Evolutionary conservation across 2,329 filamentous ascomycete species (phyloP).

Genomic region (Calonectria ilicicola): DNA sequence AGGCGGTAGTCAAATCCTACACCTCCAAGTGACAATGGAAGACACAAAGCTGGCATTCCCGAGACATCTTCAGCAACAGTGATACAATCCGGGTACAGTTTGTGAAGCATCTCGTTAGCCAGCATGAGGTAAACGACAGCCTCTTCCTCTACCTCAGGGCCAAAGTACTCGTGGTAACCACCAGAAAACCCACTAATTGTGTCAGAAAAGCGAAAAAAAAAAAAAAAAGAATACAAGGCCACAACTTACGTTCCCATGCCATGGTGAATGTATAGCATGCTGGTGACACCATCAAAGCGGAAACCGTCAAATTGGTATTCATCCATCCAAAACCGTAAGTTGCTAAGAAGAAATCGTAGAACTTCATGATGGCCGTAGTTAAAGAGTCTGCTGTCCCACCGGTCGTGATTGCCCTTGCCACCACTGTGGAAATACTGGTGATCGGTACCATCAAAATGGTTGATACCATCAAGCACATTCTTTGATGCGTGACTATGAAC

Average conservation of each 20-base stretch:
- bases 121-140: conserved; percentile 95
- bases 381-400: conserved; percentile 97
- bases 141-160: conserved; percentile 88
- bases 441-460: conserved; percentile 95
- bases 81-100: conserved; percentile 87
- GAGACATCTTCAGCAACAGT: conserved; percentile 98
- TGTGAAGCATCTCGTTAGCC: conserved; percentile 94
- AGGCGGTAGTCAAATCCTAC: conserved; percentile 97
- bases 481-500: conserved; percentile 99
- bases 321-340: conserved; percentile 99
- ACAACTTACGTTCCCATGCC: conserved; percentile 90
- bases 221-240: background rate
- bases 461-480: conserved; percentile 94
- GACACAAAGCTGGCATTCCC: conserved; percentile 96
- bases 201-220: conserved; percentile 19
- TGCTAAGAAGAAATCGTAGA: conserved; percentile 93
- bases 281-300: conserved; percentile 97
- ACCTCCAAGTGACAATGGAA: conserved; percentile 86
- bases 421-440: conserved; percentile 97
- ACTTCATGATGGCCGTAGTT: conserved; percentile 98
- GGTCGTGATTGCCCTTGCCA: conserved; percentile 84
- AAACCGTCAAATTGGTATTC: conserved; percentile 98
- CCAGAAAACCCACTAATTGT: conserved; percentile 86
- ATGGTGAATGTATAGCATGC: conserved; percentile 96
- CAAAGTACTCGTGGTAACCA: conserved; percentile 98